Conservation (phyloP, 2,329 filamentous ascomycete genomes). For the Clarireedia sp. region DNA sequence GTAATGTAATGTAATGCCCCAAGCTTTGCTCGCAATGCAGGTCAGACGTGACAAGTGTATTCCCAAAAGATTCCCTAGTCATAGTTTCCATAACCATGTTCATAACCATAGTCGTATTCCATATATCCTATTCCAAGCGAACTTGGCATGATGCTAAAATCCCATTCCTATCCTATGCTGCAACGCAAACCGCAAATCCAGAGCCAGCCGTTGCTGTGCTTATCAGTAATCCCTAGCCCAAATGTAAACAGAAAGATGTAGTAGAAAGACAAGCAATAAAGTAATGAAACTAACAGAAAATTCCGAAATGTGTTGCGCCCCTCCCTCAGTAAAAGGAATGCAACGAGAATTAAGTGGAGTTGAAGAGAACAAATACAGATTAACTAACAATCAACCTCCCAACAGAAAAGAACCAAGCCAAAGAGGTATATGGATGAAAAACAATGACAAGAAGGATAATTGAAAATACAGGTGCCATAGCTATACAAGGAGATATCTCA, state of each 20-base stretch:
- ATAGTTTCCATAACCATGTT: neutral
- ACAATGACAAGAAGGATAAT: neutral
- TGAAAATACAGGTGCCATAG: neutral
- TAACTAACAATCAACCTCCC: neutral
- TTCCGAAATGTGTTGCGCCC: neutral
- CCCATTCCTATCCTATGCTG: neutral
- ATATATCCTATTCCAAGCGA: neutral
- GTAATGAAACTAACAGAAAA: neutral
- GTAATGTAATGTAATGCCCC: neutral
- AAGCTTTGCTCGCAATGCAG: neutral
- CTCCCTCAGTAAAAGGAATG: neutral
- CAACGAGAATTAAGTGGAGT: neutral
- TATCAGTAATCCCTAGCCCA: neutral
- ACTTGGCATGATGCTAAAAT: neutral
- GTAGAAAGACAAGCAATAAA: neutral
- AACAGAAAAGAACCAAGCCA: neutral
- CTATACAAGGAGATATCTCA: neutral
- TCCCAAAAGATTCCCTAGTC: neutral
- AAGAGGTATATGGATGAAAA: neutral
- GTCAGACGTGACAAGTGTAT: neutral
- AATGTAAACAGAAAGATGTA: neutral
- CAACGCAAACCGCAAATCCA: neutral
- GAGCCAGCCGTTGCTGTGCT: neutral
- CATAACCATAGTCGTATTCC: neutral
- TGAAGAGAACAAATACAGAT: neutral